These are phyloP conservation scores for Chlorella variabilis DNA, from an alignment of 163 green algal species.

Conservation along the genomic window DNA sequence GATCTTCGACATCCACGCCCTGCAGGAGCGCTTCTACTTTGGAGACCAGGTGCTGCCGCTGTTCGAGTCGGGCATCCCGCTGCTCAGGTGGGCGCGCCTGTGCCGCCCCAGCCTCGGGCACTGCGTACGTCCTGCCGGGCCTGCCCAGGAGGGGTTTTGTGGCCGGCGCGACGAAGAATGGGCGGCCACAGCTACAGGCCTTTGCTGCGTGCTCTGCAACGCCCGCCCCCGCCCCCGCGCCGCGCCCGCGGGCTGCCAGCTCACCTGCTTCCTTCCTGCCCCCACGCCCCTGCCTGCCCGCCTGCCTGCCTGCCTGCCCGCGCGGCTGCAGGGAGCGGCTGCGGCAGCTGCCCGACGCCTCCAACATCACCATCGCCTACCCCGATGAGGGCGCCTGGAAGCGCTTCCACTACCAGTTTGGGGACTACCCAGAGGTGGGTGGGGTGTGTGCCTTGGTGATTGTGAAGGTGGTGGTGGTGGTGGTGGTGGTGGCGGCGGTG, in stretches of 20 bases:
- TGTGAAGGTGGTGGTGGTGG: not conserved
- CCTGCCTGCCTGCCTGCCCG: no score
- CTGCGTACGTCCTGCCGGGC: no score
- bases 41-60: constrained; percentile 96
- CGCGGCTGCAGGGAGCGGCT: constrained; percentile 65
- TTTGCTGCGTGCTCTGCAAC: no score
- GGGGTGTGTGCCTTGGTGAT: not conserved
- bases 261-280: no score
- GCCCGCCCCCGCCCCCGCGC: no score
- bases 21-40: constrained; percentile 99
- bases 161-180: no score
- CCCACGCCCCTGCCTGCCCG: no score
- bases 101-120: not conserved
- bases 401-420: constrained; percentile 97
- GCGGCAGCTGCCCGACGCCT: constrained; percentile 78
- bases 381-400: constrained; percentile 99
- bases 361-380: constrained; percentile 97
- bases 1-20: constrained; percentile 99
- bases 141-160: no score
- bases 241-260: no score
- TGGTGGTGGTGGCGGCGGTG: not conserved
- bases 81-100: constrained; percentile 63
- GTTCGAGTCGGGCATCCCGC: constrained; percentile 96
- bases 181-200: no score
- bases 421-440: constrained; percentile 88